Evolutionary conservation across 441 rosid species (phyloP).

Genomic region (Theobroma grandiflorum): DNA sequence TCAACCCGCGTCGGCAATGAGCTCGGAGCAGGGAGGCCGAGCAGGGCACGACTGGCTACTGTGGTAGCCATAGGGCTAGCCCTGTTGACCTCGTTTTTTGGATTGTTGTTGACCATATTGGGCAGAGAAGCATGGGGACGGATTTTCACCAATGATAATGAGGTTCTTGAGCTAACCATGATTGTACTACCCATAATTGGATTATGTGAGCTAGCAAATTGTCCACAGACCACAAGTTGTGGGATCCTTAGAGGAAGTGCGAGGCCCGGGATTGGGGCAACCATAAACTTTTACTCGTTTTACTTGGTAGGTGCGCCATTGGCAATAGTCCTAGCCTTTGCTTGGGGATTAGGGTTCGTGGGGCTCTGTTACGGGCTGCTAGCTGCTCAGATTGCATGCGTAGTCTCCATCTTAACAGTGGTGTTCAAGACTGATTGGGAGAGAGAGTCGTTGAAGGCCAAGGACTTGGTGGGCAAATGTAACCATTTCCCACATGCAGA

Average conservation of each 20-base stretch:
- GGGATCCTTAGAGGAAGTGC: slow-evolving; percentile 92
- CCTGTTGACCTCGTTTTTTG: slow-evolving; percentile 52
- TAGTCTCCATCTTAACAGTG: slow-evolving; percentile 63
- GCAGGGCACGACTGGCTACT: slow-evolving; percentile 60
- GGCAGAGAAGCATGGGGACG: slow-evolving; percentile 77
- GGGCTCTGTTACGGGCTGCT: slow-evolving; percentile 90
- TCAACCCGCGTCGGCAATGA: slow-evolving; percentile 88
- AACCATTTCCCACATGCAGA: slow-evolving; percentile 34
- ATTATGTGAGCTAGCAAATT: slow-evolving; percentile 85
- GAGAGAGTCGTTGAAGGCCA: slow-evolving; percentile 70
- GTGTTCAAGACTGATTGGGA: slow-evolving; percentile 85
- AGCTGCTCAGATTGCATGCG: slow-evolving; percentile 83
- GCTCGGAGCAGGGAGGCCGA: slow-evolving; percentile 78
- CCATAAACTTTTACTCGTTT: slow-evolving; percentile 82
- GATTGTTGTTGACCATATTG: slow-evolving; percentile 63
- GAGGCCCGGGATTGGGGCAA: slow-evolving; percentile 82
- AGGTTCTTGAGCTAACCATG: slow-evolving; percentile 63
- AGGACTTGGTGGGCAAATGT: slow-evolving; percentile 58
- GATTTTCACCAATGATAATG: slow-evolving; percentile 63
- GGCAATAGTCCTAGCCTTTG: slow-evolving; percentile 70
- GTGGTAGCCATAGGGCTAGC: slow-evolving; percentile 62
- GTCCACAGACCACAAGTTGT: slow-evolving; percentile 94
- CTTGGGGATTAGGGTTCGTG: slow-evolving; percentile 67
- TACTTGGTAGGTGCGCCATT: slow-evolving; percentile 93
- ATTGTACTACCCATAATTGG: slow-evolving; percentile 80